Conservation (phyloP, 169 alveolate species). For the Pseudocohnilembus persalinus region DNA sequence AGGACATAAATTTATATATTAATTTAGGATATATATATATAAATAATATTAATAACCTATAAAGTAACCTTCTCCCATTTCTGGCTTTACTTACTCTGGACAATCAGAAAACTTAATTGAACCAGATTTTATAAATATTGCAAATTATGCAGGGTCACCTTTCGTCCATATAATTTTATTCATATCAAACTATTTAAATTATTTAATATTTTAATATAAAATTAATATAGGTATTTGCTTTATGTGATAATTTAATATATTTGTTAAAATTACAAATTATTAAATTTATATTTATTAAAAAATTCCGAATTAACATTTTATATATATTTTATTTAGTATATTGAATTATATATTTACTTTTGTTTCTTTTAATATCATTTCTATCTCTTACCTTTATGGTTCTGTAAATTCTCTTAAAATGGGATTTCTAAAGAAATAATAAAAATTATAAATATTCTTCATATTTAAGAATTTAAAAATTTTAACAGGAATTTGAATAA, state of each 20-base stretch:
- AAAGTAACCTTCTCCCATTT: slow-evolving; percentile 24
- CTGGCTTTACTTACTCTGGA: slow-evolving; percentile 16
- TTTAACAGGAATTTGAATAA: too few species aligned
- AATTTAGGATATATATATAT: too few species aligned
- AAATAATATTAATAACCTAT: not conserved
- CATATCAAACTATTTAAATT: slow-evolving; percentile 1
- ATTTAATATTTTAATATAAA: too few species aligned
- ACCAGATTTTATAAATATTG: slow-evolving; percentile 13
- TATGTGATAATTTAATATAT: too few species aligned
- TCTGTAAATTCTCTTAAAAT: slow-evolving; percentile 19
- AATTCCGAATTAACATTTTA: not conserved
- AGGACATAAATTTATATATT: too few species aligned
- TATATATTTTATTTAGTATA: too few species aligned
- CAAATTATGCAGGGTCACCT: slow-evolving; percentile 25
- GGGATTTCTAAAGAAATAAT: not conserved
- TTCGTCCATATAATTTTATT: slow-evolving; percentile 27
- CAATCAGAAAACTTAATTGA: slow-evolving; percentile 20
- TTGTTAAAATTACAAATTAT: too few species aligned
- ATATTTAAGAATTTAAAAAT: too few species aligned
- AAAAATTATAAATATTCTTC: not conserved
- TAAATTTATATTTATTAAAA: too few species aligned
- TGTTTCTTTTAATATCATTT: slow-evolving; percentile 26
- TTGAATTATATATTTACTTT: not conserved
- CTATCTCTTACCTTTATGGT: slow-evolving; percentile 13
- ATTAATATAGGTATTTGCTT: too few species aligned